phyloP scores from a whole-genome alignment of 441 rosid genomes.

The Gossypium davidsonii region DNA sequence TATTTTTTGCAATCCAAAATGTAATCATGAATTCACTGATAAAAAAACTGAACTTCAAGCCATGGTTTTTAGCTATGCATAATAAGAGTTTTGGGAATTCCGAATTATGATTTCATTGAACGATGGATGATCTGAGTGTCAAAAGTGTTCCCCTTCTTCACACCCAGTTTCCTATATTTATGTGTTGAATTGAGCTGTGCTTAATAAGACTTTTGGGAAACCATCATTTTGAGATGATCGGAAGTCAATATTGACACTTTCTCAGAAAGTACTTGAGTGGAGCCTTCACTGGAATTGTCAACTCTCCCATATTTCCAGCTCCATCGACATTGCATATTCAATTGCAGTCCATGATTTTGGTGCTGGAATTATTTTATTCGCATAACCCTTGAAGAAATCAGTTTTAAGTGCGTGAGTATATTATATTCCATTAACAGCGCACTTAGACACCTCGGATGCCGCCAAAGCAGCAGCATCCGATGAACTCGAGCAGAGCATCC shows the following conservation, averaged over 20 bases:
- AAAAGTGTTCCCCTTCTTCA: neutral
- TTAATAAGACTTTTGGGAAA: neutral
- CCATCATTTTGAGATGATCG: neutral
- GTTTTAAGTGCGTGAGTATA: neutral
- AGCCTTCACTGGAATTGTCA: neutral
- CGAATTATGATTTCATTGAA: too few species aligned
- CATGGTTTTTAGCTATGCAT: neutral
- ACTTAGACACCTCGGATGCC: constrained; percentile 18
- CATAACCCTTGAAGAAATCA: neutral
- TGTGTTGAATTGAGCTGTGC: neutral
- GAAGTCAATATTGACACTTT: neutral
- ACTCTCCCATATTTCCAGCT: neutral
- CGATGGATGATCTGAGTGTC: too few species aligned
- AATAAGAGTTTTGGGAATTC: too few species aligned
- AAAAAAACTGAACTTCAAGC: neutral
- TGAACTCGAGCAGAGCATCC: constrained; percentile 11
- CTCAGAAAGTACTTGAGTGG: neutral
- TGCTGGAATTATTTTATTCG: too few species aligned
- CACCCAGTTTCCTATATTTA: neutral
- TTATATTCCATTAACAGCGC: constrained; percentile 6
- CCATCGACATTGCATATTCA: neutral
- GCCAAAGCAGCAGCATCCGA: neutral
- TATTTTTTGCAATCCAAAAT: neutral
- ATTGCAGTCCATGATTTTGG: too few species aligned
- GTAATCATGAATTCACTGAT: neutral